phyloP scores from a whole-genome alignment of 495 filamentous ascomycete species.

The Tricharina praecox region DNA sequence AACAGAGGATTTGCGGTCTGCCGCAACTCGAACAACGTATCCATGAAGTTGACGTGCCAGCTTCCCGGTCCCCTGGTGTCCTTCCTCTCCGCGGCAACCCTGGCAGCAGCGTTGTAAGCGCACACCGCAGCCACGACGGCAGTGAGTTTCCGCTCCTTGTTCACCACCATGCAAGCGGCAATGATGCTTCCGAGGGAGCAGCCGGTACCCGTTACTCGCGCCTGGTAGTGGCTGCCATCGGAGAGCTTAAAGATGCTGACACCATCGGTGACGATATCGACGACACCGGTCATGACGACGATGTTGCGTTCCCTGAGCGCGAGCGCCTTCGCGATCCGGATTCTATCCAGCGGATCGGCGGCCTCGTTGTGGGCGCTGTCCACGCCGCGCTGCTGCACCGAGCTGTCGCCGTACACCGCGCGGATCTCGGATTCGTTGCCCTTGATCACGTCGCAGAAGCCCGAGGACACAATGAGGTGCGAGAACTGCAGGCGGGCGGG shows the following conservation, averaged over 20 bases:
- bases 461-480: slow-evolving; percentile 50
- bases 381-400: slow-evolving; percentile 66
- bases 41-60: neutral
- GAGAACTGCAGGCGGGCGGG: slow-evolving; percentile 51
- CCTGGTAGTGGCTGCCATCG: slow-evolving; percentile 65
- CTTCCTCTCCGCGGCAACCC: slow-evolving; percentile 44
- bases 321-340: slow-evolving; percentile 42
- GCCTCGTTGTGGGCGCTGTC: slow-evolving; percentile 30
- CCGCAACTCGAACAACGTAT: neutral
- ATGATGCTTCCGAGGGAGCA: slow-evolving; percentile 73
- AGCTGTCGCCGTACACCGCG: slow-evolving; percentile 37
- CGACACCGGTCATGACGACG: slow-evolving; percentile 69
- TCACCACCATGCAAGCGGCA: slow-evolving; percentile 48
- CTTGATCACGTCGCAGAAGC: slow-evolving; percentile 78
- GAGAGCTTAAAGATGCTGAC: slow-evolving; percentile 42
- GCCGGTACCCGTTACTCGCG: slow-evolving; percentile 73
- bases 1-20: too few species aligned
- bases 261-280: slow-evolving; percentile 68
- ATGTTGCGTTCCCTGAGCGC: slow-evolving; percentile 40
- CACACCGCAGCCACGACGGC: slow-evolving; percentile 51
- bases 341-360: slow-evolving; percentile 33
- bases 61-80: neutral
- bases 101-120: slow-evolving; percentile 73
- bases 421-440: slow-evolving; percentile 85
- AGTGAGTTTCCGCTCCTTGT: slow-evolving; percentile 43